Evolutionary conservation across 2,329 filamentous ascomycete species (phyloP), one percentile per base, ranked within the genome.

Genomic region (Fusarium musae): DNA sequence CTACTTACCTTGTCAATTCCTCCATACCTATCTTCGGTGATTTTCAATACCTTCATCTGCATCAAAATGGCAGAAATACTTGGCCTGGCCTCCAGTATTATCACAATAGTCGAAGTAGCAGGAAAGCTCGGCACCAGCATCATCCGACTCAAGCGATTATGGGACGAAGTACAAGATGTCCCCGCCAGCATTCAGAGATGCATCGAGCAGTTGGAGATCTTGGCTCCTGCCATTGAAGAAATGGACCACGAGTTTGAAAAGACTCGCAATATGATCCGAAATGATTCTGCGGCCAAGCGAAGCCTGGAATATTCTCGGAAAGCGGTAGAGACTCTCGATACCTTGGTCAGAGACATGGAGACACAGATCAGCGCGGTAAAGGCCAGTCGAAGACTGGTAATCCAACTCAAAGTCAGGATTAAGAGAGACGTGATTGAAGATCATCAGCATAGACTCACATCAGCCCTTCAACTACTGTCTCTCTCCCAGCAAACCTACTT

Each of bases 121-220:
- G 68, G 66, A 5, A 74, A 76, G 32, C n/a, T 76, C 3, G 69
- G 56, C 21, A 49, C 63, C 2, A 73, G 59, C 17, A 53, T 46
- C 0, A 26, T 73, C 3, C 40, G 43, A 13, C 66, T 76, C 1
- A 76, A 74, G 11, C 56, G 57, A 0, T 58, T 76, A 13, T 76
- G 73, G 73, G 50, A 73, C 5, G 69, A 76, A 34, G 65, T 75
- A 0, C 65, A 74, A 10, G 53, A 73, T 36, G 59, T 73, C 3
- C 72, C 70, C 0, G 15, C 47, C 0, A 71, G 47, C 12, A 59
- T 74, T 23, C 34, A 3, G 10, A 21, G 39, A 39, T 66, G 40
- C 2, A 59, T 74, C 4, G 54, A 72, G 1, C 53, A 69, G 2
- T 53, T 73, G 1, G 64, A 69, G 5, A 21, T 72, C 1, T 9